Conservation (phyloP, 331 rosid species). For the Acacia pycnantha region DNA sequence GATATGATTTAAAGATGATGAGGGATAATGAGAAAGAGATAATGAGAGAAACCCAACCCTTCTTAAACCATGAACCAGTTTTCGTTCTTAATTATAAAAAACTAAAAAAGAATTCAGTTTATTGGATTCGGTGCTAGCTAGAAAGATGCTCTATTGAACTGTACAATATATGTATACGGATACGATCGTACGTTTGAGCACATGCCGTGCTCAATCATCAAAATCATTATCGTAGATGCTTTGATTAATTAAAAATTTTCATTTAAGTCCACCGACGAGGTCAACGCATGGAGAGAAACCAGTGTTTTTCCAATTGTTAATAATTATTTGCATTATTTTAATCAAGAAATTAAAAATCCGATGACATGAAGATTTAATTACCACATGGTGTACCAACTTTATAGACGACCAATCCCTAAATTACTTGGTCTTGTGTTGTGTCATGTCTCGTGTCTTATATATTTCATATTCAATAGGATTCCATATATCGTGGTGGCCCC, state of each 20-base stretch:
- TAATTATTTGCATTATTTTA: background rate
- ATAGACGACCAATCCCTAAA: background rate
- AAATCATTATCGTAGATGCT: background rate
- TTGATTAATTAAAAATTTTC: no score
- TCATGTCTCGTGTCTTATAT: no score
- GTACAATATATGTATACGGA: background rate
- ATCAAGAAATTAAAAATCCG: background rate
- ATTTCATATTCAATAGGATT: background rate
- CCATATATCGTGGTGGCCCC: background rate
- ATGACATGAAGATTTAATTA: background rate
- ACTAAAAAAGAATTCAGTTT: no score
- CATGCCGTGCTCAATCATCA: background rate
- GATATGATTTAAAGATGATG: no score
- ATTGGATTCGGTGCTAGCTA: background rate
- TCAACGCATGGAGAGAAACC: background rate
- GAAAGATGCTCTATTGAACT: background rate
- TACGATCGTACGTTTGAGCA: background rate
- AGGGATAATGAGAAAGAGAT: no score
- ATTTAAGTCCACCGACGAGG: background rate
- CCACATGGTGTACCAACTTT: background rate
- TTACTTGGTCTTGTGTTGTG: background rate
- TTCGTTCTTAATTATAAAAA: no score
- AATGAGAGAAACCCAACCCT: no score
- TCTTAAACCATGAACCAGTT: no score
- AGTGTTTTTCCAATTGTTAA: no score